Evolutionary conservation across 495 filamentous ascomycete genomes (phyloP), one percentile per base, ranked within the genome.

Genomic region (Penicillium chermesinum): DNA sequence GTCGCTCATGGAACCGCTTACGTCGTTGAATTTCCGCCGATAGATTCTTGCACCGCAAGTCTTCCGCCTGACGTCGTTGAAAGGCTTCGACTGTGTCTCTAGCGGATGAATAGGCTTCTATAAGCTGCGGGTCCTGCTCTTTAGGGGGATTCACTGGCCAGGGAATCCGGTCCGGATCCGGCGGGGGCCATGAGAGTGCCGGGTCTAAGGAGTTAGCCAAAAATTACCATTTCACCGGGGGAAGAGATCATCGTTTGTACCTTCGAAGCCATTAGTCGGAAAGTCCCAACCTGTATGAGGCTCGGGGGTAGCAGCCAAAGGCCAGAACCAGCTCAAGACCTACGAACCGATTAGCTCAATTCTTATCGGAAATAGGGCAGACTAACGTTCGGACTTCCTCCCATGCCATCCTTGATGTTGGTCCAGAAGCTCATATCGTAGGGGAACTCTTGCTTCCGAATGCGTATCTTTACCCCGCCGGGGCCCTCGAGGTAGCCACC

Each of bases 381-480:
- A 58, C 64, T 48, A 10, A 75, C 71, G 65, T 77, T 74, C 18
- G 54, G 54, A 49, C 72, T 81, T 0, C 77, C 75, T 2, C 88
- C 89, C 82, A 94, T 90, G 22, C 78, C 85, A 46, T 84, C 79
- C 46, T 69, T 79, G 38, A 91, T 68, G 59, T 96, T 96, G 16
- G 70, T 69, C 76, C 82, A 93, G 39, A 97, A 74, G 7, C 93
- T 94, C 48, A 97, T 76, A 61, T 98, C 93, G 56, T 94, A 97
- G 0, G 89, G 89, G 61, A 89, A 96, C 57, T 94, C 89, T 54
- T 93, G 84, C 38, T 75, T 76, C 36, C 66, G 65, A 45, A 90
- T 76, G 9, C 65, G 63, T 4, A 85, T 53, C 19, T 69, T 66
- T 10, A 70, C 61, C 10, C 86, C 82, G 35, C 83, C 74, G 6